These are phyloP conservation scores for Neonectria magnoliae DNA, from an alignment of 2,329 filamentous ascomycete genomes.

Conservation along the genomic window DNA sequence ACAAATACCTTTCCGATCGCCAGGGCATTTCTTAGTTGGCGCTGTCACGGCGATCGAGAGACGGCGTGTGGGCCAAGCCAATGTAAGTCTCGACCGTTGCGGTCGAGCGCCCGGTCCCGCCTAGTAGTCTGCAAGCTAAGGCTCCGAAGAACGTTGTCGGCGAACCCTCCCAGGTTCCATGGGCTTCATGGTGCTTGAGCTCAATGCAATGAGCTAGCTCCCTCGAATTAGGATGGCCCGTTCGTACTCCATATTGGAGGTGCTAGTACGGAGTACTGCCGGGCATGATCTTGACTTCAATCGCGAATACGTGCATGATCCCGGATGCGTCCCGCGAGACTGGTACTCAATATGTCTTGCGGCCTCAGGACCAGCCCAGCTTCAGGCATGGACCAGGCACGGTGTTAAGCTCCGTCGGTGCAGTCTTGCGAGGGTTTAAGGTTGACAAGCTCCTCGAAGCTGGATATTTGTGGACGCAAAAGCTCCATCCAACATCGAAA, in stretches of 20 bases:
- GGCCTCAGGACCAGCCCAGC: neutral
- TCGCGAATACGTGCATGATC: neutral
- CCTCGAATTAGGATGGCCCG: no score
- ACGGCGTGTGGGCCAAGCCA: constrained; percentile 3
- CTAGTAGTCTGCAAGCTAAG: constrained; percentile 10
- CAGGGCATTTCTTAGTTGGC: constrained; percentile 10
- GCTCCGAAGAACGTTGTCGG: constrained; percentile 5
- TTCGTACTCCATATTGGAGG: neutral
- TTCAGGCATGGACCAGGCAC: neutral
- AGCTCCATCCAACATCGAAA: constrained; percentile 18
- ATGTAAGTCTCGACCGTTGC: constrained; percentile 28
- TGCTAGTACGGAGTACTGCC: neutral
- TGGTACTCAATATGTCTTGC: neutral
- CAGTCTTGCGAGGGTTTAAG: neutral
- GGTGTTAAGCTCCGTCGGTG: neutral
- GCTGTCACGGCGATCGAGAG: constrained; percentile 22
- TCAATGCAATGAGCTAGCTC: neutral
- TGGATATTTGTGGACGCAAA: constrained; percentile 26
- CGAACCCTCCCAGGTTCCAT: constrained; percentile 1
- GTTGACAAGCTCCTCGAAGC: neutral
- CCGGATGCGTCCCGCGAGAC: neutral
- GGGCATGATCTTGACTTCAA: neutral
- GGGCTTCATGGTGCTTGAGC: neutral
- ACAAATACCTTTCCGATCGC: constrained; percentile 20
- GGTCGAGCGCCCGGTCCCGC: neutral